A percentile compares a stretch with the other conserved stretches of the same genome.
phyloP scores from a whole-genome alignment of 805 yeast genomes.

The Lachancea fermentati region DNA sequence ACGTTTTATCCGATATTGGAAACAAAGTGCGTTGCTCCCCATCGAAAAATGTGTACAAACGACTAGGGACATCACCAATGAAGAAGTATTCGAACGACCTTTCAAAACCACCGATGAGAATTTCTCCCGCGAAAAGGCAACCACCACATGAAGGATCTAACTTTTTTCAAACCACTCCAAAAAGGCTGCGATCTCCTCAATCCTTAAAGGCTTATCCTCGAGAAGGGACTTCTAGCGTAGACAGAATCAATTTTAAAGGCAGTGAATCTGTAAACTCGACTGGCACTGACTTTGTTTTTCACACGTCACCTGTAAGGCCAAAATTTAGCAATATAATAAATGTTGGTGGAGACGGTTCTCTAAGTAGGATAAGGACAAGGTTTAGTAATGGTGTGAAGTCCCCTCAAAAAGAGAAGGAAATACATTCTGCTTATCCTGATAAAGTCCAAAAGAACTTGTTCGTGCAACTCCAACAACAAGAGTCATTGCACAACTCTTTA shows the following conservation, averaged over 20 bases:
- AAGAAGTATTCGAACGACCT: slow-evolving; percentile 14
- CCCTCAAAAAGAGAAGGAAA: slow-evolving; percentile 15
- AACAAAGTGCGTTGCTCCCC: slow-evolving; percentile 5
- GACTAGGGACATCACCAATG: slow-evolving; percentile 25
- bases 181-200: slow-evolving; percentile 22
- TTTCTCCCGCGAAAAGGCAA: slow-evolving; percentile 14
- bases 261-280: slow-evolving; percentile 4
- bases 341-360: slow-evolving; percentile 28
- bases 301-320: slow-evolving; percentile 28
- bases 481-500: background rate
- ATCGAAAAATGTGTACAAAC: slow-evolving; percentile 19
- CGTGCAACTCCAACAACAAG: slow-evolving; percentile 5
- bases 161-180: slow-evolving; percentile 28
- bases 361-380: slow-evolving; percentile 25
- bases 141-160: slow-evolving; percentile 3
- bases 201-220: slow-evolving; percentile 15
- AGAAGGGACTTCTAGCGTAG: slow-evolving; percentile 27
- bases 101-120: slow-evolving; percentile 21
- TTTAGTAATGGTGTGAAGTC: slow-evolving; percentile 25
- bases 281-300: slow-evolving; percentile 22
- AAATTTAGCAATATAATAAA: slow-evolving; percentile 28
- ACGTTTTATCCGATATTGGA: slow-evolving; percentile 4
- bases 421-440: background rate
- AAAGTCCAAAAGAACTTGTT: slow-evolving; percentile 2
- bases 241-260: slow-evolving; percentile 18